phyloP scores from a whole-genome alignment of 495 filamentous ascomycete genomes.

The Trichoderma virens region DNA sequence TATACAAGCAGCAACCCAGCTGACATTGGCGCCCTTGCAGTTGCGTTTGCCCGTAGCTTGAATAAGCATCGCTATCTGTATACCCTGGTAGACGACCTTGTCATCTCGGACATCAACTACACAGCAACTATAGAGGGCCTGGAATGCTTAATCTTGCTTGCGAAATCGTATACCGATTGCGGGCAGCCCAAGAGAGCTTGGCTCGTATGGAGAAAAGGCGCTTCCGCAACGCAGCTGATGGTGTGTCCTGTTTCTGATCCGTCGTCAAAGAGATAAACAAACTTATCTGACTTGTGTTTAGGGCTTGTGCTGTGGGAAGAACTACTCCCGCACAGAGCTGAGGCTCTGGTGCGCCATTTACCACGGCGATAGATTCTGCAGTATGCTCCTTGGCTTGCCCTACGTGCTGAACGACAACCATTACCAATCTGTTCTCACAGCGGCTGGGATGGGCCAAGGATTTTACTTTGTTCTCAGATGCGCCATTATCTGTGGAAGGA shows the following conservation, averaged over 20 bases:
- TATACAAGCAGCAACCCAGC: conserved; percentile 14
- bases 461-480: conserved; percentile 11
- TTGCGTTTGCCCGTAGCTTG: conserved; percentile 13
- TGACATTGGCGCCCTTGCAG: conserved; percentile 12
- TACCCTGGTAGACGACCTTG: conserved; percentile 11
- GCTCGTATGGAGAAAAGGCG: conserved; percentile 13
- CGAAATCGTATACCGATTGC: conserved; percentile 16
- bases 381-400: conserved; percentile 16
- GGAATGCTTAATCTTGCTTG: conserved; percentile 15
- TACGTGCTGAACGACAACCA: conserved; percentile 15
- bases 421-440: not conserved
- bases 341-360: conserved; percentile 15
- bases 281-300: not conserved
- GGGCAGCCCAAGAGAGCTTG: conserved; percentile 14
- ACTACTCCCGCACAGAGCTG: not conserved
- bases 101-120: conserved; percentile 13
- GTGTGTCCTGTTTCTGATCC: not conserved
- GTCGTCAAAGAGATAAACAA: not conserved
- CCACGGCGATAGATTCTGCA: conserved; percentile 17
- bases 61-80: conserved; percentile 8
- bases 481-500: conserved; percentile 13
- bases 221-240: conserved; percentile 15
- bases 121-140: conserved; percentile 12
- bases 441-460: not conserved
- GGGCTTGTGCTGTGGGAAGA: not conserved